Percentiles rank a stretch among this genome's conserved stretches.
phyloP scores from a whole-genome alignment of 768 basidiomycete genomes.

The Mrakia gelida region DNA sequence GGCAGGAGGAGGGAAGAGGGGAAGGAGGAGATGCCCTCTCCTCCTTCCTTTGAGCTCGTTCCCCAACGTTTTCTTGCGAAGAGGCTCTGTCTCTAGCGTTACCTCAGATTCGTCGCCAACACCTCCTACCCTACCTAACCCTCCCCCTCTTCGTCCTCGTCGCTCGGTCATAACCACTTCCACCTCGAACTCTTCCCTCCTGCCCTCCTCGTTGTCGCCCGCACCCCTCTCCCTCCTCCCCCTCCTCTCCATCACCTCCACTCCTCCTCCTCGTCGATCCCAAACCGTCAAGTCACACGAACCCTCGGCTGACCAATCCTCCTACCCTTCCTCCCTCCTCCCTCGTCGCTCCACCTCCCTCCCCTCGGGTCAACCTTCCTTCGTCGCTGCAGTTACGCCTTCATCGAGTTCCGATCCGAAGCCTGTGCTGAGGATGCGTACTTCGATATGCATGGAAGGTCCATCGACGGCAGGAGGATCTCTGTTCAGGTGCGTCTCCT shows the following conservation, averaged over 20 bases:
- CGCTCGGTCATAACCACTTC: neutral
- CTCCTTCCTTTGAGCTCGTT: neutral
- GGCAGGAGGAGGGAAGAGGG: neutral
- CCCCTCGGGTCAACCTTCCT: neutral
- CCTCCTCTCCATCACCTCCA: neutral
- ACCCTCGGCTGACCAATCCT: neutral
- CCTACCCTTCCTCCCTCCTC: neutral
- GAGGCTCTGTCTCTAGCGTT: no score
- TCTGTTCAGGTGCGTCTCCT: constrained; percentile 10
- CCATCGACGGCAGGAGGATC: constrained; percentile 14
- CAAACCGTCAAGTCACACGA: neutral
- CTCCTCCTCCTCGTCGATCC: neutral
- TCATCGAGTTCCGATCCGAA: constrained; percentile 26
- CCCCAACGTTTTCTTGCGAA: no score
- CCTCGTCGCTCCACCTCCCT: neutral
- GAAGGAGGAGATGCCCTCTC: neutral
- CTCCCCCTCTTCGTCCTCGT: neutral
- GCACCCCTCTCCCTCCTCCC: neutral
- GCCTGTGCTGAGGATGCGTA: constrained; percentile 27
- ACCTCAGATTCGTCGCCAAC: no score
- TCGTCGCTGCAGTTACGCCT: constrained; percentile 18
- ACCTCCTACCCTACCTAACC: neutral
- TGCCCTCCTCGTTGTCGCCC: neutral
- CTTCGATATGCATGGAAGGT: constrained; percentile 26
- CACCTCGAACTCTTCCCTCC: neutral